These are phyloP conservation scores for Mycena capillaripes DNA, from an alignment of 768 basidiomycete genomes.

Conservation along the genomic window DNA sequence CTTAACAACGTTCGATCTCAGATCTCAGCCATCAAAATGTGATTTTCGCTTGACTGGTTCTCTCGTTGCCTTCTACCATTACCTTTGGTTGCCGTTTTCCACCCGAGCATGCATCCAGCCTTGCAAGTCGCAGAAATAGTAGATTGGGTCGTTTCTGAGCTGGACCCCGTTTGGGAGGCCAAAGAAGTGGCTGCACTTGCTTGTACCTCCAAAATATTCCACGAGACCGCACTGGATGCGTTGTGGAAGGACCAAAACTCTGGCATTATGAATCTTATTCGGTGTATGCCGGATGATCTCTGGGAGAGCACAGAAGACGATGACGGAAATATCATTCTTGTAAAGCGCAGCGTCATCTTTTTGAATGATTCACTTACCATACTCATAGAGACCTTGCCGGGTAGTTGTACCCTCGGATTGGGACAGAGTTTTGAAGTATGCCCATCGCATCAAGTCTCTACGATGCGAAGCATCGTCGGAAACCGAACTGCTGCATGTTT, in stretches of 20 bases:
- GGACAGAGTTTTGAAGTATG: neutral
- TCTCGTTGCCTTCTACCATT: neutral
- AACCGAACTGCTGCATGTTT: neutral
- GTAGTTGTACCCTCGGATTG: neutral
- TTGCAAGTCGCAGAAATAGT: conserved; percentile 1
- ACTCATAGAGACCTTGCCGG: neutral
- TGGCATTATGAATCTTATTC: neutral
- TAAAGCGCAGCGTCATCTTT: neutral
- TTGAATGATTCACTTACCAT: neutral
- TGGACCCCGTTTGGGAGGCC: neutral
- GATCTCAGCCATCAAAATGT: too few relatives aligned
- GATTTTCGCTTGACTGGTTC: too few relatives aligned
- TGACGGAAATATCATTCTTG: neutral
- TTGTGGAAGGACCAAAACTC: conserved; percentile 3
- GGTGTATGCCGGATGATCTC: conserved; percentile 8
- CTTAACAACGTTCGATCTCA: too few relatives aligned
- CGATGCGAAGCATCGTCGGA: neutral
- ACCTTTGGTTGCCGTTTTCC: neutral
- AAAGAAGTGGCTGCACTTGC: neutral
- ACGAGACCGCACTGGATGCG: neutral
- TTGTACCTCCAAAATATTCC: neutral
- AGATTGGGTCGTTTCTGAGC: neutral
- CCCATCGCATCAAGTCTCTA: neutral
- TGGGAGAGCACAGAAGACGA: neutral
- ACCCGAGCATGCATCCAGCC: neutral